These are phyloP conservation scores for Lipomyces orientalis DNA, from an alignment of 805 yeast species.

Conservation along the genomic window DNA sequence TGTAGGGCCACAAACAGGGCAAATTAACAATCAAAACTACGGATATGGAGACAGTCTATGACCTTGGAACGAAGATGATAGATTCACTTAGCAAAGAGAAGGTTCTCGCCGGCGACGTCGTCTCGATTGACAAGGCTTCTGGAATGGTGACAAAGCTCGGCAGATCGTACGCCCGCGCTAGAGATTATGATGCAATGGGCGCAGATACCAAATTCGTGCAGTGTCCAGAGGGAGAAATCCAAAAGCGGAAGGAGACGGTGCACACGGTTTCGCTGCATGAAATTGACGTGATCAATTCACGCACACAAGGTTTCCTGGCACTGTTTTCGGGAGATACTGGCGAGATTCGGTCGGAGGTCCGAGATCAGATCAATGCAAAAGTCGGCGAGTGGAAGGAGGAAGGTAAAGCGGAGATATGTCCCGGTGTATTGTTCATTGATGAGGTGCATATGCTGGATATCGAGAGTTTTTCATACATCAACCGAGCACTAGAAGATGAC, in stretches of 20 bases:
- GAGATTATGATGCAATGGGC: slow-evolving; percentile 99
- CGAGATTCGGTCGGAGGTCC: slow-evolving; percentile 91
- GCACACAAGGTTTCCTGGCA: slow-evolving; percentile 97
- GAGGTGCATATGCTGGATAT: slow-evolving; percentile 98
- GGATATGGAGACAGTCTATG: slow-evolving; percentile 98
- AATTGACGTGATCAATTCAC: slow-evolving; percentile 94
- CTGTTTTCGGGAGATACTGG: slow-evolving; percentile 96
- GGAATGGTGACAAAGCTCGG: slow-evolving; percentile 95
- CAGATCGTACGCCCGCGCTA: slow-evolving; percentile 91
- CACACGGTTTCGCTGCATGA: slow-evolving; percentile 98
- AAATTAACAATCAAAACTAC: slow-evolving; percentile 96
- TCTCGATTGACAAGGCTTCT: slow-evolving; percentile 91
- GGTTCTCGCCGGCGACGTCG: slow-evolving; percentile 95
- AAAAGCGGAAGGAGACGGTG: slow-evolving; percentile 91
- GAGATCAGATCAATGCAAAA: slow-evolving; percentile 95
- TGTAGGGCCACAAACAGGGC: slow-evolving; percentile 90
- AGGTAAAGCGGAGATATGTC: slow-evolving; percentile 95
- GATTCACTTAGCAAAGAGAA: slow-evolving; percentile 93
- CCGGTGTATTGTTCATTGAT: slow-evolving; percentile 96
- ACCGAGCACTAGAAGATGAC: slow-evolving; percentile 95
- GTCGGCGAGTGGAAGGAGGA: slow-evolving; percentile 99
- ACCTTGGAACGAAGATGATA: slow-evolving; percentile 91
- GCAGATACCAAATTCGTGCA: slow-evolving; percentile 98
- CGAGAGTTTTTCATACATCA: slow-evolving; percentile 92
- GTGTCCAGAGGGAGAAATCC: slow-evolving; percentile 98